Conservation (phyloP, 192 early-diverging fungal genomes). For the Chytriomyces sp. region DNA sequence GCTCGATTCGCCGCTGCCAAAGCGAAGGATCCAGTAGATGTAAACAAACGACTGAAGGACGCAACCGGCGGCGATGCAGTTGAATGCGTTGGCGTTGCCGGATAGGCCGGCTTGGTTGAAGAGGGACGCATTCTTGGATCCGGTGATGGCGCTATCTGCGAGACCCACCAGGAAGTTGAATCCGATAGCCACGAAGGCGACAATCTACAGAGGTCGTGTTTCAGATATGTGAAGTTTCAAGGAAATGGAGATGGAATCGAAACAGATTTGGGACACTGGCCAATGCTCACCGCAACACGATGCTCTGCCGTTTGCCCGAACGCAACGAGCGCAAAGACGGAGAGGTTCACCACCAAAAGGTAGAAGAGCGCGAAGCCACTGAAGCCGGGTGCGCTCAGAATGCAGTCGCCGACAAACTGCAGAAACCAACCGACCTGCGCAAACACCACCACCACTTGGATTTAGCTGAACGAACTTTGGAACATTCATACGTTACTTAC, state of each 20-base stretch:
- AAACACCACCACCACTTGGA: too few species aligned
- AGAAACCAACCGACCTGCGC: constrained; percentile 41
- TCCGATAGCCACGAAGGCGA: constrained; percentile 36
- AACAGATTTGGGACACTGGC: neutral
- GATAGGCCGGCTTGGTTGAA: neutral
- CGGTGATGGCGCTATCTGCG: constrained; percentile 11
- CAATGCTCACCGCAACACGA: constrained; percentile 33
- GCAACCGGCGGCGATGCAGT: constrained; percentile 24
- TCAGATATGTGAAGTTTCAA: neutral
- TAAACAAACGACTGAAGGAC: constrained; percentile 39
- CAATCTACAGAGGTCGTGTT: constrained; percentile 29
- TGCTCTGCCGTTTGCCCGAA: constrained; percentile 22
- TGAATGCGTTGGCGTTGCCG: constrained; percentile 2
- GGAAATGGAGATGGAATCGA: neutral
- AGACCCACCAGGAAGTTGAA: constrained; percentile 32
- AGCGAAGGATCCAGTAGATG: constrained; percentile 33
- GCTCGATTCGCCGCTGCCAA: constrained; percentile 28
- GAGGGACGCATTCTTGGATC: neutral
- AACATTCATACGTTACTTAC: constrained; percentile 7
- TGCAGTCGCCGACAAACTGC: constrained; percentile 36
- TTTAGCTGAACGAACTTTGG: too few species aligned
- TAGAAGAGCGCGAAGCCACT: constrained; percentile 30
- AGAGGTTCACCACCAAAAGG: constrained; percentile 15
- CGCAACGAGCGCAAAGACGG: constrained; percentile 10
- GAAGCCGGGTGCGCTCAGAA: neutral